Conservation (phyloP, 2,329 filamentous ascomycete genomes). For the Amauroascus niger region DNA sequence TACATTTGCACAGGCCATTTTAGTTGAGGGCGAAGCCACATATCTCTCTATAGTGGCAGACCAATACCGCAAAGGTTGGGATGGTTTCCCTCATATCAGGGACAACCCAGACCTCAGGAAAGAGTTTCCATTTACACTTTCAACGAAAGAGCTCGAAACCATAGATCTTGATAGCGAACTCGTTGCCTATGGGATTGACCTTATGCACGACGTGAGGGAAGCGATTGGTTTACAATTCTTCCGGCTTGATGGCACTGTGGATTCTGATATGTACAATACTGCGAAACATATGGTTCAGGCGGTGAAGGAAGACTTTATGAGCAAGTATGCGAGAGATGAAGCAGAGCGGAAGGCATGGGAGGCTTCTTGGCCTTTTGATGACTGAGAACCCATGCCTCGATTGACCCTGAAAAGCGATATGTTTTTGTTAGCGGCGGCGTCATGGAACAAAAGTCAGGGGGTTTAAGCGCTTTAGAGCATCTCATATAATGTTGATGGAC, state of each 20-base stretch:
- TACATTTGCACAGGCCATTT: constrained; percentile 3
- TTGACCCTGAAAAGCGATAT: no score
- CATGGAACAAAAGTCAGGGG: no score
- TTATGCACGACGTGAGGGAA: constrained; percentile 11
- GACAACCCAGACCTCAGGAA: not conserved
- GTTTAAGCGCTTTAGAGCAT: no score
- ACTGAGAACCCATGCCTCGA: no score
- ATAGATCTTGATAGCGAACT: constrained; percentile 10
- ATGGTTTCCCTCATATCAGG: not conserved
- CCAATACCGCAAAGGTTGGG: constrained; percentile 6
- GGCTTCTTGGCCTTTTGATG: constrained; percentile 9
- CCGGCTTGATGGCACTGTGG: constrained; percentile 10
- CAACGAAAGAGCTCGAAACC: constrained; percentile 1
- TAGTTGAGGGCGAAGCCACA: constrained; percentile 7
- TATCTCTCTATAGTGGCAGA: constrained; percentile 11
- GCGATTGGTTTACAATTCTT: constrained; percentile 10
- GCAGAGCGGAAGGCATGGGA: constrained; percentile 10
- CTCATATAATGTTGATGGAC: no score
- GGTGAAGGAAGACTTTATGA: constrained; percentile 10
- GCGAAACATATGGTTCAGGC: constrained; percentile 1
- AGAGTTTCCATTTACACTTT: constrained; percentile 6
- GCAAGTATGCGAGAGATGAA: constrained; percentile 8
- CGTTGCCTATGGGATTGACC: constrained; percentile 8
- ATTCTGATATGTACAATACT: constrained; percentile 4
- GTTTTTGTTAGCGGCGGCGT: no score